These are phyloP conservation scores for Globisporangium canariense DNA, from an alignment of 352 stramenopile genomes.

Conservation along the genomic window DNA sequence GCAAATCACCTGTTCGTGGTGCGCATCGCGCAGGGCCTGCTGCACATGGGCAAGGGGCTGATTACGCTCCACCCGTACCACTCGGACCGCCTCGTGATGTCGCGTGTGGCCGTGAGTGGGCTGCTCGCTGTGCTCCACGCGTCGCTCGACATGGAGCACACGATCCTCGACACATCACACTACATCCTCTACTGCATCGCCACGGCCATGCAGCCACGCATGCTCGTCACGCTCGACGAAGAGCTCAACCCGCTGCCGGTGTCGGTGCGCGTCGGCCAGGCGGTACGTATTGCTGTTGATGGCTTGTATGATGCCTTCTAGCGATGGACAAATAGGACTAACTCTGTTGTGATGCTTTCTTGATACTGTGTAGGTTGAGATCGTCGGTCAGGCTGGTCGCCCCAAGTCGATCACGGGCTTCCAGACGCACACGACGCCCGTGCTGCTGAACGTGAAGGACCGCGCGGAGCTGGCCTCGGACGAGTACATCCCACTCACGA, in stretches of 20 bases:
- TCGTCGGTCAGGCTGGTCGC: conserved; percentile 97
- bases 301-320: neutral
- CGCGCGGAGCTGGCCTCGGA: conserved; percentile 97
- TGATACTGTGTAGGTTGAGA: conserved; percentile 84
- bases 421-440: conserved; percentile 99
- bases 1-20: conserved; percentile 98
- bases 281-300: conserved; percentile 53
- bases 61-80: conserved; percentile 98
- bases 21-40: conserved; percentile 97
- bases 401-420: conserved; percentile 99
- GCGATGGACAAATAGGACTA: neutral
- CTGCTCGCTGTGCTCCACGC: conserved; percentile 96
- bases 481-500: conserved; percentile 95
- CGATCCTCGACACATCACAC: conserved; percentile 97
- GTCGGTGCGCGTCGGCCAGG: conserved; percentile 98
- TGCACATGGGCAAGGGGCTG: conserved; percentile 99
- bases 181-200: conserved; percentile 98
- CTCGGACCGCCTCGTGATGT: conserved; percentile 92
- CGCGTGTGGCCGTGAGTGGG: conserved; percentile 90
- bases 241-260: conserved; percentile 95
- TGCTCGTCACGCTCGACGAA: conserved; percentile 98
- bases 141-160: conserved; percentile 97
- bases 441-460: conserved; percentile 97
- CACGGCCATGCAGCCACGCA: conserved; percentile 97
- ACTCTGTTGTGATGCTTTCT: neutral